Base-by-base conservation (phyloP, 1,284 basidiomycete genomes). In the Ustilago trichophora region DNA sequence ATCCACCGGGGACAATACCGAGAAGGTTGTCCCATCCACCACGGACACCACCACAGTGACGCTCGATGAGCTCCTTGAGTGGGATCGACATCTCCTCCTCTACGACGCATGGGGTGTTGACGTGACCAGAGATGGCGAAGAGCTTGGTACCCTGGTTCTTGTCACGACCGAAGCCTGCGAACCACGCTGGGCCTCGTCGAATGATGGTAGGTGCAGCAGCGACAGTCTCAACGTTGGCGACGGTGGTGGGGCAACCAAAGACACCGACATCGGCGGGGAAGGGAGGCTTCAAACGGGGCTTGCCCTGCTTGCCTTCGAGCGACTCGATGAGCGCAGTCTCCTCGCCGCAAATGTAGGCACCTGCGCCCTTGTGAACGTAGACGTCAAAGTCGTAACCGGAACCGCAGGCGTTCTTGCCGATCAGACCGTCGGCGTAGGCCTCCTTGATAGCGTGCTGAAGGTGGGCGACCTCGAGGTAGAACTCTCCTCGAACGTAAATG, bases 1-100 rank as follows among this genome's bases (percentile, higher is more conserved):
- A 90, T 41, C 95, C 95, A 68, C 95, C 94, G 6, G 95, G 94
- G 47, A 98, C 88, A 77, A 98, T 93, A 36, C 94, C 95, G 6
- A 93, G 86, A 31, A 98, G 83, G 84, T 98, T 97, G 80, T 96
- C 89, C 95, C 95, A 98, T n/a, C 95, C 95, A 54, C 94, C 95
- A 40, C 87, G 84, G 33, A 98, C 88, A 76, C 94, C 95, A 34
- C 94, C 95, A 78, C 93, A 96, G 83, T 98, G 94, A 84, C 92
- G 93, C 83, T 98, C 95, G 64, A 98, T 84, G 57, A 98, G 86
- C 62, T 98, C 94, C 83, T 90, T 89, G 57, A 98, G 83, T 15
- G 94, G 93, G 57, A 98, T 98, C 68, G 90, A 91, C 95, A 98
- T 98, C 85, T 98, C 95, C 83, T 98, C 96, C 85, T 98, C 95